These are phyloP conservation scores for Kregervanrija fluxuum DNA, from an alignment of 805 yeast genomes.

Conservation along the genomic window DNA sequence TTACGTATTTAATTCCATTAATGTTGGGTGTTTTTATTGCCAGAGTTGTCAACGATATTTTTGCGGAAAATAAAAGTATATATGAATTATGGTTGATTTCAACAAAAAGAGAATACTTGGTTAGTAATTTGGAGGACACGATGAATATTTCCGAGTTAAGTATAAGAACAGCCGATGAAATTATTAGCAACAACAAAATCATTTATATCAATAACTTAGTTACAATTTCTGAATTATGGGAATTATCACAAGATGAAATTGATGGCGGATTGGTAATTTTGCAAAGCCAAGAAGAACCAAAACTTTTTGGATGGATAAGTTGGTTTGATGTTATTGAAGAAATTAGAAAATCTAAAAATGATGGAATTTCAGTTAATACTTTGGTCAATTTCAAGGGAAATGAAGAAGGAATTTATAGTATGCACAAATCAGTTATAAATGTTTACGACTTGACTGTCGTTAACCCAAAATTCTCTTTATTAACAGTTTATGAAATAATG, in stretches of 20 bases:
- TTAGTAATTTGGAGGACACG: conserved; percentile 30
- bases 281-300: background rate
- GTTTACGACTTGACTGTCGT: conserved; percentile 20
- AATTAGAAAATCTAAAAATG: too few species aligned
- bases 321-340: conserved; percentile 1
- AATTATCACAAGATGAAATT: background rate
- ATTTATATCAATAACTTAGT: background rate
- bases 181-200: too few species aligned
- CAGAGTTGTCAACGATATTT: conserved; percentile 61
- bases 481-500: conserved; percentile 31
- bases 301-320: conserved; percentile 6
- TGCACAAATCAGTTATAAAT: conserved; percentile 11
- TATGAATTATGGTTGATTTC: conserved; percentile 53
- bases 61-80: conserved; percentile 43
- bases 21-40: conserved; percentile 78
- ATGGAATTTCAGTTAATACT: conserved; percentile 7
- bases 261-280: conserved; percentile 8
- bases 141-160: conserved; percentile 31
- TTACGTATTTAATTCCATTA: conserved; percentile 75
- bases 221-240: background rate
- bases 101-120: conserved; percentile 34
- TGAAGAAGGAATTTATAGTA: conserved; percentile 11
- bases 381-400: conserved; percentile 8
- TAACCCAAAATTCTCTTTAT: conserved; percentile 25
- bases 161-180: conserved; percentile 12